Evolutionary conservation across 805 yeast genomes (phyloP).

Genomic region (Tetrapisispora nanseiensis): DNA sequence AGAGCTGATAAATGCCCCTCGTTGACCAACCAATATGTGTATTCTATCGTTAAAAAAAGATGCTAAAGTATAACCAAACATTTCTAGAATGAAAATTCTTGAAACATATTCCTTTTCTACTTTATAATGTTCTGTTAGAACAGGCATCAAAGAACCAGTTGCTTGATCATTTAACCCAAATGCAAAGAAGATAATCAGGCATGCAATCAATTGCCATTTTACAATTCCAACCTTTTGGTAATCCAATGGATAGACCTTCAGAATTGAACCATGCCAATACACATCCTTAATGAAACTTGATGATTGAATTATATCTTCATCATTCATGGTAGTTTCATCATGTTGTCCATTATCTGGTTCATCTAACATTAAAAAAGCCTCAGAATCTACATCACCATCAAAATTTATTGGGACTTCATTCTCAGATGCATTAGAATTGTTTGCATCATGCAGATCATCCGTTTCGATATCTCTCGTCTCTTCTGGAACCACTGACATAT

Average conservation of each 20-base stretch:
- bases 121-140: slow-evolving; percentile 20
- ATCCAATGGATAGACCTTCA: slow-evolving; percentile 22
- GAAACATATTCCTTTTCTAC: slow-evolving; percentile 22
- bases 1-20: slow-evolving; percentile 23
- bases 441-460: too few species aligned
- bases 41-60: slow-evolving; percentile 24
- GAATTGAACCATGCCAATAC: slow-evolving; percentile 20
- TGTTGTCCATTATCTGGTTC: not conserved
- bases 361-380: not conserved
- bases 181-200: slow-evolving; percentile 22
- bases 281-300: slow-evolving; percentile 8
- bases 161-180: slow-evolving; percentile 30
- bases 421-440: not conserved
- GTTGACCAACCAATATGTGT: slow-evolving; percentile 20
- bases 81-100: slow-evolving; percentile 24
- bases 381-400: slow-evolving; percentile 1
- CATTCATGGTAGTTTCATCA: not conserved
- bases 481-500: not conserved
- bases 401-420: not conserved
- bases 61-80: slow-evolving; percentile 25
- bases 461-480: too few species aligned
- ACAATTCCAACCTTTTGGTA: slow-evolving; percentile 21
- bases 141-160: slow-evolving; percentile 28
- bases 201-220: slow-evolving; percentile 21
- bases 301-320: not conserved